Evolutionary conservation across 169 alveolate species (phyloP).

Genomic region (Plasmodium relictum): DNA sequence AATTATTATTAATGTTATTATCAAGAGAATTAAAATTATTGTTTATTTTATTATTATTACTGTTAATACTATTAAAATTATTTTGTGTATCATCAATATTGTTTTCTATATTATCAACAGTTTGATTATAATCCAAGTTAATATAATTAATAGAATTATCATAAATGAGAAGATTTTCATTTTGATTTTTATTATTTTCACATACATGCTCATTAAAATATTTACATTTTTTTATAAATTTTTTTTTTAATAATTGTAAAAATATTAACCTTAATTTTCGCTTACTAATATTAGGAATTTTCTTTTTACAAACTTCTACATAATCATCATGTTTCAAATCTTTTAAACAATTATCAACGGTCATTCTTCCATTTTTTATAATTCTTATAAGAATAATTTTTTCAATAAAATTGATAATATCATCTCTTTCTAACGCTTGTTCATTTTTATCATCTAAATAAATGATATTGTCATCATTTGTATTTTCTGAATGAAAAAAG

Average conservation of each 20-base stretch:
- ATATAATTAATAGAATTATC: background rate
- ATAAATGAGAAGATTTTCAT: background rate
- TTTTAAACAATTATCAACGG: constrained; percentile 42
- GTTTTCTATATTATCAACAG: no score
- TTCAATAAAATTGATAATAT: constrained; percentile 33
- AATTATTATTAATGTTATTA: no score
- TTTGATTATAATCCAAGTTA: background rate
- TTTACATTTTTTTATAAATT: constrained; percentile 56
- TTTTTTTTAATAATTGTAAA: constrained; percentile 55
- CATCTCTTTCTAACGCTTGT: background rate
- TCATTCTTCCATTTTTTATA: constrained; percentile 67
- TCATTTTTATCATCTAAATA: background rate
- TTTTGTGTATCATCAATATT: background rate
- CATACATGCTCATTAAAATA: constrained; percentile 67
- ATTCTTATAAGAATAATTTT: constrained; percentile 55
- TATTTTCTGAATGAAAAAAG: background rate
- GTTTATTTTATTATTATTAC: background rate
- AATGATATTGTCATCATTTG: background rate
- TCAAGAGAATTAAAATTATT: no score
- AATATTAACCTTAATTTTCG: constrained; percentile 38
- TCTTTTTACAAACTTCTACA: constrained; percentile 64
- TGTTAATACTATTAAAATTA: background rate
- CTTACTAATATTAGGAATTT: constrained; percentile 34
- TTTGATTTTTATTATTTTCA: constrained; percentile 19
- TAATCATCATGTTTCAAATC: constrained; percentile 48